Base-by-base conservation (phyloP, 495 filamentous ascomycete genomes). In the Collariella sp. region DNA sequence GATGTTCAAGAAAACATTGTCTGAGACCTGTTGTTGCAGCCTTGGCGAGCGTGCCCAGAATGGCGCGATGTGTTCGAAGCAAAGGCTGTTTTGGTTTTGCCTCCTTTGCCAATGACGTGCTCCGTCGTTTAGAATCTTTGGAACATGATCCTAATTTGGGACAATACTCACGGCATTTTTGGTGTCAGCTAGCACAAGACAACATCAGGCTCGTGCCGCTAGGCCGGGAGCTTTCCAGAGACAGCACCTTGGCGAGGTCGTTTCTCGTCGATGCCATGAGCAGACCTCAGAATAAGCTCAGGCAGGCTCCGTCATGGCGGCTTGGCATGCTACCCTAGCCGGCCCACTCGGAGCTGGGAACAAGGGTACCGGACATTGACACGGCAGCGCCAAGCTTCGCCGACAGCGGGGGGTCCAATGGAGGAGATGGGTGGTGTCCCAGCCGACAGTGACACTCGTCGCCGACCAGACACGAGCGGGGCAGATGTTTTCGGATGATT, bases 201-300 rank as follows among this genome's bases (percentile, higher is more conserved):
- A 31, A 31, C 26, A 4, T 9, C 39, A 24, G 20, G 3, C 2
- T 43, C n/a, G 49, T 52, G 49, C 49, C 26, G 38, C 23, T 43
- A 38, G 34, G 16, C 48, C 26, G 49, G 49, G 39, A 52, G 34
- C 29, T 43, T 52, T 52, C 7, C 4, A 39, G 36, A 5, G 24
- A 26, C 18, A n/a, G n/a, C n/a, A n/a, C 19, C 16, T 12, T 24
- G 44, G 44, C 18, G 2, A 0, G 36, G 12, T 41, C 20, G n/a
- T 2, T 1, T 1, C 11, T n/a, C 2, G 2, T 31, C 6, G 16
- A 9, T 7, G 7, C 23, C 46, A 34, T 3, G 47, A n/a, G 20
- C 15, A 23, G 49, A 34, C 2, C 49, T 52, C 18, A n/a, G 49
- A 52, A 52, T 52, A 52, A 52, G 49, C 49, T 52, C 48, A 50